Conservation (phyloP, 2,329 filamentous ascomycete genomes). For the Arachnomyces sp. region DNA sequence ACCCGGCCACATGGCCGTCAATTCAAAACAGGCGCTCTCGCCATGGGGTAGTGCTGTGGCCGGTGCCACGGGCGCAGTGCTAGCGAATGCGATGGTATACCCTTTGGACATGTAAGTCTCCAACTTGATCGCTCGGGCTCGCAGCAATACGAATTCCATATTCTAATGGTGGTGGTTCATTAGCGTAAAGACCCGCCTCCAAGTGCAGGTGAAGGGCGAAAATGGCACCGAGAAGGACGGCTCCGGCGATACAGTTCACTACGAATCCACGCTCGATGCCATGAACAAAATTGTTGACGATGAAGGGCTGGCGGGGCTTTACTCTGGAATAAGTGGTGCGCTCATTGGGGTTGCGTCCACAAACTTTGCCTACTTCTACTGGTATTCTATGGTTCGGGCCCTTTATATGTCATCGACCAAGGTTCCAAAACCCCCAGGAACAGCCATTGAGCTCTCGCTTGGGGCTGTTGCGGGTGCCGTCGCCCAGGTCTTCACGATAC, state of each 20-base stretch:
- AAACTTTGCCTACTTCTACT: conserved; percentile 99
- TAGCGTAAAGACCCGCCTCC: conserved; percentile 91
- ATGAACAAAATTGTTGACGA: conserved; percentile 72
- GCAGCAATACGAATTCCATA: conserved; percentile 8
- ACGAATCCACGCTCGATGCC: conserved; percentile 80
- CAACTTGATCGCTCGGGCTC: not conserved
- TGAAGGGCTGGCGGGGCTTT: conserved; percentile 75
- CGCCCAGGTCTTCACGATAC: conserved; percentile 93
- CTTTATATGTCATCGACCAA: conserved; percentile 60
- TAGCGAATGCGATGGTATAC: conserved; percentile 93
- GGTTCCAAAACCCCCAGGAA: conserved; percentile 59
- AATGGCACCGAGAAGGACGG: conserved; percentile 38
- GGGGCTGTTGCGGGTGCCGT: conserved; percentile 83
- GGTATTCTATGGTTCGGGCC: conserved; percentile 82
- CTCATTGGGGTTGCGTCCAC: conserved; percentile 89
- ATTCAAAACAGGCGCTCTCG: conserved; percentile 63
- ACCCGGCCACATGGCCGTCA: conserved; percentile 40
- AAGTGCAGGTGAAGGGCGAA: conserved; percentile 76
- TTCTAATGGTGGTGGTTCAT: conserved; percentile 7
- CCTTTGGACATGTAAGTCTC: conserved; percentile 81
- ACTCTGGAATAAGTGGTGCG: conserved; percentile 78
- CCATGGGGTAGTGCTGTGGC: conserved; percentile 91
- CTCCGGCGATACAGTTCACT: conserved; percentile 56
- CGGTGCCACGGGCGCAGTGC: conserved; percentile 82
- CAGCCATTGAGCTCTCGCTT: conserved; percentile 70